Conservation (phyloP, 108 stramenopile genomes). For the Craspedostauros australis region DNA sequence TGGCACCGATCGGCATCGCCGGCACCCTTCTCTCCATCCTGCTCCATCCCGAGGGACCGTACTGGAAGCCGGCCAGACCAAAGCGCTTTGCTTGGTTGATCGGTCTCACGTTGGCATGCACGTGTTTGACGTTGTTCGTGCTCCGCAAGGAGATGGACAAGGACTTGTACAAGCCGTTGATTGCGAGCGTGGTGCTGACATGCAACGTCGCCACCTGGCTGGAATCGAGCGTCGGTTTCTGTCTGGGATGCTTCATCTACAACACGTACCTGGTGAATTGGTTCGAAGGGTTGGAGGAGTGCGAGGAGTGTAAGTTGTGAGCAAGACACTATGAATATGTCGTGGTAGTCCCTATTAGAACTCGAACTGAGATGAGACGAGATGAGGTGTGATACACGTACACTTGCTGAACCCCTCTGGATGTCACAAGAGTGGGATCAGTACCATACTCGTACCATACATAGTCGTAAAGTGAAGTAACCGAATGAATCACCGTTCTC, state of each 20-base stretch:
- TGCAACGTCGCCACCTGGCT: conserved; percentile 48
- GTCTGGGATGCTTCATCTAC: conserved; percentile 51
- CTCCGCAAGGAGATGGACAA: conserved; percentile 22
- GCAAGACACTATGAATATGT: too few relatives aligned
- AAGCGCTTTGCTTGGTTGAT: conserved; percentile 54
- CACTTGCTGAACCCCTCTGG: too few relatives aligned
- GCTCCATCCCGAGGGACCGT: conserved; percentile 23
- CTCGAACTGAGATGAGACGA: too few relatives aligned
- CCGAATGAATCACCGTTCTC: too few relatives aligned
- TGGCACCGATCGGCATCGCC: conserved; percentile 41
- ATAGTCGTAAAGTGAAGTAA: too few relatives aligned
- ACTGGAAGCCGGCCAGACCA: conserved; percentile 49
- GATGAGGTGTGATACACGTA: too few relatives aligned
- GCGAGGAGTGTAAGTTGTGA: conserved; percentile 48
- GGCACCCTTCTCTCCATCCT: conserved; percentile 25
- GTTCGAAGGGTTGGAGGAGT: conserved; percentile 34
- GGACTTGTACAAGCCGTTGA: conserved; percentile 1
- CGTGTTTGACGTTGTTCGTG: conserved; percentile 23
- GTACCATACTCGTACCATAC: too few relatives aligned
- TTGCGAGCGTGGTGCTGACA: conserved; percentile 21
- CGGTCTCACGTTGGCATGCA: conserved; percentile 31
- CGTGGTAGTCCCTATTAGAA: too few relatives aligned
- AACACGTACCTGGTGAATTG: conserved; percentile 29
- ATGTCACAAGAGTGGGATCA: too few relatives aligned
- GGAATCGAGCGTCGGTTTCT: conserved; percentile 44